Evolutionary conservation across 2,329 filamentous ascomycete species (phyloP), one percentile per base, ranked within the genome.

Genomic region (Drechslerella coelobrocha): DNA sequence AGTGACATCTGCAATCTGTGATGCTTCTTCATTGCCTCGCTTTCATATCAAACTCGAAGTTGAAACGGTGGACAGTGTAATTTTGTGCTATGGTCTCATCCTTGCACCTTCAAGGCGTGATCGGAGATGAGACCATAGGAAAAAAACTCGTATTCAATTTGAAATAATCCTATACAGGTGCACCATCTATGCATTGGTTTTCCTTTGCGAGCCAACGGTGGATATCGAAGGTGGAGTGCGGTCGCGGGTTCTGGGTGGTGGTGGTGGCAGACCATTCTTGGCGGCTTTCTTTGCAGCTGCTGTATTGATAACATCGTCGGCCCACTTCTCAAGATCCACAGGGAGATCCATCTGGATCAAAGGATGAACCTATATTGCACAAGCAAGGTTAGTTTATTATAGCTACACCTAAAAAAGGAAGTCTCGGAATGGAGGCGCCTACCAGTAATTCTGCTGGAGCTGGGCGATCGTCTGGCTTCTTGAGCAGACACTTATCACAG

Each of bases 401-500:
- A 6, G 14, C 17, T 4, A 29, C 27, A 54, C 8, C 26, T 24
- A n/a, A 12, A 21, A 2, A 24, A 3, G 48, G 27, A 12, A 1
- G 17, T 17, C 1, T 9, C n/a, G 34, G 34, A 26, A 3, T 45
- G 50, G 17, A 37, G 26, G 12, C n/a, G 51, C 68, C 5, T 63
- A 72, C 68, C 80, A 90, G 97, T 71, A 99, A 87, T 75, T 97
- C 91, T 76, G 93, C 89, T 7, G 94, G 94, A 3, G 94, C 97
- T 55, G 93, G 94, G 56, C 94, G 87, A 77, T 91, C 86, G 69
- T 92, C 90, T 0, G 94, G 90, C 72, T 90, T 87, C 82, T 99
- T 99, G 79, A 88, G 88, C 74, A 99, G 82, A 80, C 94, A 99
- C 79, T 95, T 96, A 74, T 94, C 92, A 66, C 97, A 93, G 86